Conservation (phyloP, 805 yeast genomes). For the Candida xyloterini region DNA sequence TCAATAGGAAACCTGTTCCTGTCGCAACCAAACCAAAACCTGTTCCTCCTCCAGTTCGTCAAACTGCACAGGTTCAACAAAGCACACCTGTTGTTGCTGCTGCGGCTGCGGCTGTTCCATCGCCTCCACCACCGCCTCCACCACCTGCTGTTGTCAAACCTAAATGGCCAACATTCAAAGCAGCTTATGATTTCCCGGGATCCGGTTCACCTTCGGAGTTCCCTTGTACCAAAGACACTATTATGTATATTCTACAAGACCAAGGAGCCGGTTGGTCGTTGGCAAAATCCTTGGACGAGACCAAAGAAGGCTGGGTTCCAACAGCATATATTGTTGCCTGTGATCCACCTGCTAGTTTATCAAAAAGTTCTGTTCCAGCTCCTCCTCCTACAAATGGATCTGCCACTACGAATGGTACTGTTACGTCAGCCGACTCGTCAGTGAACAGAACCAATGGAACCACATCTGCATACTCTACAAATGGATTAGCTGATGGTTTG, state of each 20-base stretch:
- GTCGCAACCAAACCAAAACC: constrained; percentile 26
- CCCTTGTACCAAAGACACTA: constrained; percentile 72
- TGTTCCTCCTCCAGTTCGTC: constrained; percentile 23
- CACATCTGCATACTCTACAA: constrained; percentile 1
- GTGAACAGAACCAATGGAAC: not conserved
- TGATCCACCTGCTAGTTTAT: constrained; percentile 43
- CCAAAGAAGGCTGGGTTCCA: constrained; percentile 95
- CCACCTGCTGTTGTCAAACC: constrained; percentile 71
- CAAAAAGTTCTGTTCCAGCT: constrained; percentile 31
- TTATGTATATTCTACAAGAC: constrained; percentile 67
- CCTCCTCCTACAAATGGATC: constrained; percentile 24
- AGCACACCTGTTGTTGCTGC: not conserved
- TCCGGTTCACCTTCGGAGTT: constrained; percentile 78
- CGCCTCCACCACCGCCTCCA: constrained; percentile 63
- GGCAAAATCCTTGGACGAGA: constrained; percentile 71
- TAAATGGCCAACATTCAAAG: constrained; percentile 74
- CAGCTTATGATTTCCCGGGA: constrained; percentile 86
- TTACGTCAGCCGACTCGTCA: constrained; percentile 12
- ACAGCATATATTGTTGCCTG: constrained; percentile 77
- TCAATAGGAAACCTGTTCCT: constrained; percentile 26
- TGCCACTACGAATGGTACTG: constrained; percentile 16
- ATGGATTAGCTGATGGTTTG: constrained; percentile 42
- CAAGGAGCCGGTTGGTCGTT: constrained; percentile 94
- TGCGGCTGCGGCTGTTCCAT: constrained; percentile 12
- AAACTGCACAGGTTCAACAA: not conserved